phyloP scores from a whole-genome alignment of 2,329 filamentous ascomycete species.

The Ophioceras dolichostomum region DNA sequence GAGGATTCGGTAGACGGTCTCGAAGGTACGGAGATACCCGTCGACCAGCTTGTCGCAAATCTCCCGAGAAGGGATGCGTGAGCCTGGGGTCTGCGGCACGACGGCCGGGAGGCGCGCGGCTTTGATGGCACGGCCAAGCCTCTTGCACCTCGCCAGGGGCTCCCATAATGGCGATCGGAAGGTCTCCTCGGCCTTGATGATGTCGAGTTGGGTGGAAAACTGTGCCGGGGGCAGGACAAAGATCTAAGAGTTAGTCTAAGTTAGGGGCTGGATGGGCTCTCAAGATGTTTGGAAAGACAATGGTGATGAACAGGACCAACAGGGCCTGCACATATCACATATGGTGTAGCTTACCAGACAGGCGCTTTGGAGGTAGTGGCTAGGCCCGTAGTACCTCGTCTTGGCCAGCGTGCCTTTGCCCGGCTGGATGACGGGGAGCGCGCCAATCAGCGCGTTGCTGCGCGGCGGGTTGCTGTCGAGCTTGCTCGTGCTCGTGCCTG shows the following conservation, averaged over 20 bases:
- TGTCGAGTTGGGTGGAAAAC: constrained; percentile 29
- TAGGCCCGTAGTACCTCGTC: constrained; percentile 41
- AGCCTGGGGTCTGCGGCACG: constrained; percentile 19
- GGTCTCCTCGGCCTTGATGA: constrained; percentile 25
- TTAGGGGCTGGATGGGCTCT: no score
- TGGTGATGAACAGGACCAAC: no score
- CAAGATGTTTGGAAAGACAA: no score
- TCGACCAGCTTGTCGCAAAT: constrained; percentile 39
- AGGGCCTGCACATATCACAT: no score
- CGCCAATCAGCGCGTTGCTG: no score
- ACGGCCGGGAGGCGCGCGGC: constrained; percentile 19
- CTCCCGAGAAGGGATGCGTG: constrained; percentile 21
- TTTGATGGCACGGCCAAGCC: constrained; percentile 40
- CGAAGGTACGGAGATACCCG: constrained; percentile 40
- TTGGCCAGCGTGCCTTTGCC: constrained; percentile 38
- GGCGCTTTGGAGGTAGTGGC: constrained; percentile 40
- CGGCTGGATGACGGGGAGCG: no score
- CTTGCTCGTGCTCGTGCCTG: neutral
- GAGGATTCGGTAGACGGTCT: constrained; percentile 43
- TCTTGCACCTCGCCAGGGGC: constrained; percentile 36
- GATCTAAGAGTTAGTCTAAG: no score
- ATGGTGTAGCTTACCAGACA: constrained; percentile 29
- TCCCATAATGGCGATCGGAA: constrained; percentile 19
- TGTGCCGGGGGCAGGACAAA: no score
- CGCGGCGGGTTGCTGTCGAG: no score